These are phyloP conservation scores for Murraya koenigii DNA, from an alignment of 345 rosid genomes.

Conservation along the genomic window DNA sequence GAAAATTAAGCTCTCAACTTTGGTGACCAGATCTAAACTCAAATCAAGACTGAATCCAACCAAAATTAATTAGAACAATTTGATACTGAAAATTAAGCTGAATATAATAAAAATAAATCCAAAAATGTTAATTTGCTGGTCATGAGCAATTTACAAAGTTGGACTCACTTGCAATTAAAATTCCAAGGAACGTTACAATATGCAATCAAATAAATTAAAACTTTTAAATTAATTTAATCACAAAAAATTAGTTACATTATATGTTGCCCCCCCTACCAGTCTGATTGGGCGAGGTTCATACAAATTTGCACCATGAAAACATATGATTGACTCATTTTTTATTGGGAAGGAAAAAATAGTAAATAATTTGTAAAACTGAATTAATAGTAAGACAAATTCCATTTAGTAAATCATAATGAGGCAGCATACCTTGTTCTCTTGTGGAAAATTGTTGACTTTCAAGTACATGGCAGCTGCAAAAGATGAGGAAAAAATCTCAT, in stretches of 20 bases:
- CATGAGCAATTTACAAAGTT: neutral
- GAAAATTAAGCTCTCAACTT: no score
- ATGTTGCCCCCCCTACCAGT: neutral
- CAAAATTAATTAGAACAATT: neutral
- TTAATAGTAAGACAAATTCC: neutral
- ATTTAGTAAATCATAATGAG: neutral
- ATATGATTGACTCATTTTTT: neutral
- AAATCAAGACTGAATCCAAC: neutral
- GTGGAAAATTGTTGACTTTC: constrained; percentile 70
- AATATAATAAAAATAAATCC: neutral
- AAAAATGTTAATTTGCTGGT: neutral
- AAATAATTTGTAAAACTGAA: neutral
- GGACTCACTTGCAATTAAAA: neutral
- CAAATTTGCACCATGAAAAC: neutral
- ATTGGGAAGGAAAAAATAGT: no score
- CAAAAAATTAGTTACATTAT: neutral
- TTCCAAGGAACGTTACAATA: no score
- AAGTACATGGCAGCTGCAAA: constrained; percentile 92
- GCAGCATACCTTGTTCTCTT: constrained; percentile 61
- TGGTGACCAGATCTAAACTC: neutral
- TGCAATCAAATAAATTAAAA: neutral
- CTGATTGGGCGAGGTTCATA: neutral
- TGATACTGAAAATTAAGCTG: neutral
- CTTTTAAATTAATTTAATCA: neutral
- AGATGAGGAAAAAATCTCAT: constrained; percentile 89